These are phyloP conservation scores for Cyclotella distinguenda DNA, from an alignment of 108 stramenopile genomes.

Conservation along the genomic window DNA sequence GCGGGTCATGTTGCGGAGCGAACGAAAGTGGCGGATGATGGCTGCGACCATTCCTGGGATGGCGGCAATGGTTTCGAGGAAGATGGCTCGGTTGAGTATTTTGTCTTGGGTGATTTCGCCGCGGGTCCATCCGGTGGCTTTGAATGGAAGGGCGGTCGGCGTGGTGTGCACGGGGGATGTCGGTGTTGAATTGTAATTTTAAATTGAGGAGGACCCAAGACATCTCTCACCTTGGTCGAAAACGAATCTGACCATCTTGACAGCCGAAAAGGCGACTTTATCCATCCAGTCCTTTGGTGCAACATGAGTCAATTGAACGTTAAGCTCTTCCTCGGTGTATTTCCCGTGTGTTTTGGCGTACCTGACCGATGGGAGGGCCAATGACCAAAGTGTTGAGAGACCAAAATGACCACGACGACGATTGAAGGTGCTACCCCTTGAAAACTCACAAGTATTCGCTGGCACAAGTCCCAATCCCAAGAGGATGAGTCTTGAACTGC, in stretches of 20 bases:
- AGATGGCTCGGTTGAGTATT: constrained; percentile 79
- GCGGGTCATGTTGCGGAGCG: constrained; percentile 87
- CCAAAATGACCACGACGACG: too few relatives aligned
- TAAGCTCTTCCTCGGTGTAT: constrained; percentile 65
- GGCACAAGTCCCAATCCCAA: constrained; percentile 52
- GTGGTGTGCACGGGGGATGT: too few relatives aligned
- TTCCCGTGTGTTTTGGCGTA: constrained; percentile 64
- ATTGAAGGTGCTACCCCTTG: too few relatives aligned
- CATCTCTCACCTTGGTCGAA: constrained; percentile 69
- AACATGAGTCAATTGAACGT: constrained; percentile 68
- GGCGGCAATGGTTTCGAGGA: constrained; percentile 85
- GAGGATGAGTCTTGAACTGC: constrained; percentile 36
- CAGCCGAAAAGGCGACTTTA: constrained; percentile 58
- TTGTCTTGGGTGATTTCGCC: constrained; percentile 61
- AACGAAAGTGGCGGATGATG: constrained; percentile 87
- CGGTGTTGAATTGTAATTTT: too few relatives aligned
- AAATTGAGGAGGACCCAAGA: too few relatives aligned
- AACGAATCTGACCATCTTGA: constrained; percentile 57
- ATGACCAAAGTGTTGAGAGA: too few relatives aligned
- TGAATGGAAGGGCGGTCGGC: neutral
- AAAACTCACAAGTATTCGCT: constrained; percentile 42
- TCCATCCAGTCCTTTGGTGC: constrained; percentile 51
- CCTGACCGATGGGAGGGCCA: too few relatives aligned
- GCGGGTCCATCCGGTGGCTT: constrained; percentile 55
- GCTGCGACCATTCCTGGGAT: constrained; percentile 89